Conservation (phyloP, 2,329 filamentous ascomycete species). For the Penicillium sp. region DNA sequence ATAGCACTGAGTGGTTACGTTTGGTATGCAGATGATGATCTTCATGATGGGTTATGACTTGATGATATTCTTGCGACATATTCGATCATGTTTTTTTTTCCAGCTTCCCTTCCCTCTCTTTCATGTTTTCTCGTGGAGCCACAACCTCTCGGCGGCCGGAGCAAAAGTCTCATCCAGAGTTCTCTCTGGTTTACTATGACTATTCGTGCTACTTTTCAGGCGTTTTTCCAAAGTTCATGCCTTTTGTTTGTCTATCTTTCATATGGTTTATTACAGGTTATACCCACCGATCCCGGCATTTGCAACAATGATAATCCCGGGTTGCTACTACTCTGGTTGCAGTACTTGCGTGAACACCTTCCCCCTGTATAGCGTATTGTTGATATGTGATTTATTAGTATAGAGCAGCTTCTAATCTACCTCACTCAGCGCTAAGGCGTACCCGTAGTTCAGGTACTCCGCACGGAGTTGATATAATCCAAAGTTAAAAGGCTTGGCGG, state of each 20-base stretch:
- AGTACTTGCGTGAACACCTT: not conserved
- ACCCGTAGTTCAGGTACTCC: too few relatives aligned
- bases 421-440: too few relatives aligned
- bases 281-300: conserved; percentile 11
- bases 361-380: too few relatives aligned
- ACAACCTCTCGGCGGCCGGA: not conserved
- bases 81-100: not conserved
- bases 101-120: conserved; percentile 1
- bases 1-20: conserved; percentile 37
- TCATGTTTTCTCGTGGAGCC: not conserved
- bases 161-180: conserved; percentile 15
- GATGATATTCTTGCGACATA: not conserved
- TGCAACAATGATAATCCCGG: conserved; percentile 1
- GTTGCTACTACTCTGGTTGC: not conserved
- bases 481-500: conserved; percentile 22
- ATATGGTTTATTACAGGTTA: conserved; percentile 7
- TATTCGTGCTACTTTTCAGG: not conserved
- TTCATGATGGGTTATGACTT: conserved; percentile 14
- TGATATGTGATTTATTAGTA: too few relatives aligned
- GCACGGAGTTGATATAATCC: not conserved
- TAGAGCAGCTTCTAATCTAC: too few relatives aligned
- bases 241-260: not conserved
- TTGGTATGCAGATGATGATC: not conserved
- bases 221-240: not conserved
- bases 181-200: not conserved